A percentile compares a stretch with the other conserved stretches of the same genome.
phyloP scores from a whole-genome alignment of 2,329 filamentous ascomycete genomes.

The Fusarium begoniae region DNA sequence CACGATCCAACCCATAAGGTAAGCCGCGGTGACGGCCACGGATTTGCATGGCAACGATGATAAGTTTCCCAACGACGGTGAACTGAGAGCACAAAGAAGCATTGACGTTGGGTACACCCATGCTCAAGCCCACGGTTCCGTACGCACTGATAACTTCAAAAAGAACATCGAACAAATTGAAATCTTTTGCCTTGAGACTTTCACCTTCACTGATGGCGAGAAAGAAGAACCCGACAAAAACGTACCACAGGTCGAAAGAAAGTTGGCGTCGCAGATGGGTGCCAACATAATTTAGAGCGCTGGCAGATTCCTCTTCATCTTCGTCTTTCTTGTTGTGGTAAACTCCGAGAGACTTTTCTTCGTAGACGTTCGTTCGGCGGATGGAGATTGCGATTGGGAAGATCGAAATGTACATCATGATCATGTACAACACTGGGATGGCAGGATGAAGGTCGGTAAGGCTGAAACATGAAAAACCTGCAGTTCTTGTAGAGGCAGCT shows the following conservation, averaged over 20 bases:
- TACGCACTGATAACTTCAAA: conserved; percentile 93
- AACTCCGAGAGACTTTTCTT: conserved; percentile 85
- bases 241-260: conserved; percentile 97
- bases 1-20: conserved; percentile 72
- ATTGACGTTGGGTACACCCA: conserved; percentile 81
- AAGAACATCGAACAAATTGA: conserved; percentile 74
- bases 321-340: conserved; percentile 63
- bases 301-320: conserved; percentile 56
- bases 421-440: conserved; percentile 91
- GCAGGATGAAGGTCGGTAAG: conserved; percentile 83
- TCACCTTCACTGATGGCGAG: conserved; percentile 87
- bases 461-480: conserved; percentile 86
- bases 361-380: conserved; percentile 94
- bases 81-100: conserved; percentile 87
- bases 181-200: conserved; percentile 70
- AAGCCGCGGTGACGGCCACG: conserved; percentile 75
- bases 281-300: conserved; percentile 83
- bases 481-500: conserved; percentile 87
- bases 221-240: conserved; percentile 92
- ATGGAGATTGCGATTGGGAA: conserved; percentile 97
- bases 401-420: conserved; percentile 99
- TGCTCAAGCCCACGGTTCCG: conserved; percentile 89
- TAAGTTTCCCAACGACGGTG: conserved; percentile 73
- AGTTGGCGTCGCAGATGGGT: conserved; percentile 92
- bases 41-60: conserved; percentile 75